phyloP scores from a whole-genome alignment of 2,329 filamentous ascomycete genomes.

The Blumeriella jaapii region DNA sequence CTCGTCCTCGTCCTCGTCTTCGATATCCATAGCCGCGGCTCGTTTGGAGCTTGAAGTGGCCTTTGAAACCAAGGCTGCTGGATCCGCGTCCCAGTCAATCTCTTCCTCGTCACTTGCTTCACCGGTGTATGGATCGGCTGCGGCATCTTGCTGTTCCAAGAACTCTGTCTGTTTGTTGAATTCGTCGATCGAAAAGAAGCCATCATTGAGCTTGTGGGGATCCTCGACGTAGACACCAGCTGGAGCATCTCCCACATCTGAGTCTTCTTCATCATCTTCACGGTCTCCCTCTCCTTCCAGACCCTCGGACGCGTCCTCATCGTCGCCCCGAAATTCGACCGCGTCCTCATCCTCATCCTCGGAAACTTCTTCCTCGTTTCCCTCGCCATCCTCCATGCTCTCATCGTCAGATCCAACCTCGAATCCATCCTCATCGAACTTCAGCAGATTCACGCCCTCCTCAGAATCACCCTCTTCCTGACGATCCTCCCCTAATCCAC shows the following conservation, averaged over 20 bases:
- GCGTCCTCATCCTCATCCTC: slow-evolving; percentile 24
- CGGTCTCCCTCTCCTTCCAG: slow-evolving; percentile 28
- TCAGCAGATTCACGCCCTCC: slow-evolving; percentile 26
- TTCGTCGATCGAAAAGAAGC: slow-evolving; percentile 94
- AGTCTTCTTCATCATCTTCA: slow-evolving; percentile 31
- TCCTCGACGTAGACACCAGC: slow-evolving; percentile 55
- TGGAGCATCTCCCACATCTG: slow-evolving; percentile 37
- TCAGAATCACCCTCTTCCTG: slow-evolving; percentile 26
- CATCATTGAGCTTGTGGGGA: slow-evolving; percentile 81
- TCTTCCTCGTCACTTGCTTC: slow-evolving; percentile 73
- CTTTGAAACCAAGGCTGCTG: slow-evolving; percentile 36
- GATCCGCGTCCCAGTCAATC: slow-evolving; percentile 78
- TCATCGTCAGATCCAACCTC: slow-evolving; percentile 28
- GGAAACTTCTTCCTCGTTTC: slow-evolving; percentile 5
- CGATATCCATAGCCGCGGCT: slow-evolving; percentile 25
- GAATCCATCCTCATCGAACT: slow-evolving; percentile 31
- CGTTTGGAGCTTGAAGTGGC: slow-evolving; percentile 23
- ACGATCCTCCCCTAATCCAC: slow-evolving; percentile 18
- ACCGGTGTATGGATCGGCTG: slow-evolving; percentile 64
- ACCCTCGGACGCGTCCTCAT: slow-evolving; percentile 29
- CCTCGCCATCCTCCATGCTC: slow-evolving; percentile 24
- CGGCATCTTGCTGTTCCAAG: slow-evolving; percentile 74
- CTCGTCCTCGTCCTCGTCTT: slow-evolving; percentile 32
- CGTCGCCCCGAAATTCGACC: slow-evolving; percentile 4
- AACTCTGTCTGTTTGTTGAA: slow-evolving; percentile 92